Conservation (phyloP, 441 rosid genomes). For the Euphorbia neoarborescens region DNA sequence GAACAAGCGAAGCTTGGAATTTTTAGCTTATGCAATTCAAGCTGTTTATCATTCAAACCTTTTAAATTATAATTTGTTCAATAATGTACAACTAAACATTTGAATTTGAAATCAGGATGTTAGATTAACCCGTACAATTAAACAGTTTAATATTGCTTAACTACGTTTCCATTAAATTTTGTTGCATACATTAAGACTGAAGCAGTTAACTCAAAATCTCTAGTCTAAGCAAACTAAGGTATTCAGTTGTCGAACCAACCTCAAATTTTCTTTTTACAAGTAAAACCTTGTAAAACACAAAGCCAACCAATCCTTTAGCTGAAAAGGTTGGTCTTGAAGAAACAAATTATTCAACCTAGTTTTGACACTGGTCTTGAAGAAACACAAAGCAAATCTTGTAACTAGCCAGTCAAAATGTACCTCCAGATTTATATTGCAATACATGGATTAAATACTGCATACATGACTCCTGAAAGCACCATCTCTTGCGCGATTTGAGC, state of each 20-base stretch:
- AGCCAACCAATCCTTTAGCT: neutral
- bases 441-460: constrained; percentile 26
- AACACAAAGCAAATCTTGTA: neutral
- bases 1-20: too few relatives aligned
- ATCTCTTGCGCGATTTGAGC: constrained; percentile 39
- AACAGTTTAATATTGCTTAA: too few relatives aligned
- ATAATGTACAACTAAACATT: too few relatives aligned
- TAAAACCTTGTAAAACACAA: neutral
- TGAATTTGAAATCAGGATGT: too few relatives aligned
- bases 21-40: too few relatives aligned
- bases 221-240: too few relatives aligned
- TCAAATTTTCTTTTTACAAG: neutral
- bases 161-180: too few relatives aligned
- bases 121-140: too few relatives aligned
- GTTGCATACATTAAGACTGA: neutral
- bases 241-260: neutral
- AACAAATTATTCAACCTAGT: neutral
- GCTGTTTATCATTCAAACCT: too few relatives aligned
- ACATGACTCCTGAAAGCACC: constrained; percentile 26
- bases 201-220: neutral
- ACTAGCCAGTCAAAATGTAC: neutral
- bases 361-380: neutral
- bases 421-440: constrained; percentile 18
- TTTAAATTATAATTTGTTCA: too few relatives aligned
- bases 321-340: neutral